Evolutionary conservation across 306 rosid genomes (phyloP), one percentile per base, ranked within the genome.

Genomic region (Cyclanthera cordifolia): DNA sequence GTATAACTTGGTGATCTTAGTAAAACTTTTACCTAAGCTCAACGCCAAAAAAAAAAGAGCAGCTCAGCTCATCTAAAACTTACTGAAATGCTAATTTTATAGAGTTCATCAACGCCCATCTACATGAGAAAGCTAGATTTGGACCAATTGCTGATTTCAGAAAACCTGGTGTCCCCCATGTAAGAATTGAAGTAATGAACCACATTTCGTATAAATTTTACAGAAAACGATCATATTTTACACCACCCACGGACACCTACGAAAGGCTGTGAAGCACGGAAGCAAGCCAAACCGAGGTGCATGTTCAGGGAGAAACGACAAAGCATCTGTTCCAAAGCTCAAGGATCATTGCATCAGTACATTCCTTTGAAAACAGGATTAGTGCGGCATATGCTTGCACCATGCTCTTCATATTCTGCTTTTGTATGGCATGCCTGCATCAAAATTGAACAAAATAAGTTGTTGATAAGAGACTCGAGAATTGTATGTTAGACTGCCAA

Each of bases 361-460:
- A 94, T 94, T 47, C 99, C 99, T 86, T 90, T 94, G 90, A 94
- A 94, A 79, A 94, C 95, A 39, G 99, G 99, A 82, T 94, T 94
- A 52, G 97, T 86, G 47, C 99, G 86, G 75, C 99, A 94, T 73
- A 94, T 94, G 84, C 99, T 86, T 23, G 97, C 99, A 66, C 99
- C 99, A 28, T 88, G 72, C 77, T 94, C 99, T 61, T 94, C 99
- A 23, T 94, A 94, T 79, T 94, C 97, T 46, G 87, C 99, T 82
- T 94, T 94, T 59, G 99, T 94, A 78, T 94, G 99, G 76, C 99
- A 94, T 30, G 99, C 96, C 99, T 94, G 91, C 65, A 79, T 64
- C 59, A 8, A 64, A 43, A 71, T 23, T 67, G 50, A 72, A 58
- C 20, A 15, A 13, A 6, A 45, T 13, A 23, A 14, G 53, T 45